Evolutionary conservation across 2,329 filamentous ascomycete species (phyloP), one percentile per base, ranked within the genome.

Genomic region (Didymella pomorum): DNA sequence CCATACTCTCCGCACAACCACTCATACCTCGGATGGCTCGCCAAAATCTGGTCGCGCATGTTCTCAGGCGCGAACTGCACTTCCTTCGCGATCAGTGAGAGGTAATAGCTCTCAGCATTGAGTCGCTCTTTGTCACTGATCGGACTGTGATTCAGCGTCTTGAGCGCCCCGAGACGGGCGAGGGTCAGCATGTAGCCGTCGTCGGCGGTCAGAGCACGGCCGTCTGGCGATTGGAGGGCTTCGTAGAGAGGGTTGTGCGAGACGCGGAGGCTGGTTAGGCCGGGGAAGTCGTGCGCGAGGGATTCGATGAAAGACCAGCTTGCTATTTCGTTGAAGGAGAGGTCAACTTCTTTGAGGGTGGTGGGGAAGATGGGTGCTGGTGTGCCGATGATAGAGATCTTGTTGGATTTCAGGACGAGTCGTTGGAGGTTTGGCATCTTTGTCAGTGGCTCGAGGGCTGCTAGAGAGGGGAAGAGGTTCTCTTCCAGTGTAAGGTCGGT

Each of bases 31-130:
- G 87, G 88, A 75, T 98, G 93, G 3, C 80, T 77, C 0, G 74
- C 77, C 3, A 90, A 73, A 0, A 96, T 83, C 1, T 79, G 78
- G 0, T 76, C 64, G 26, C 81, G 77, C 64, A 88, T 84, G 2
- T 75, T 76, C 55, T 86, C 82, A 0, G 86, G 79, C 0, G 86
- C 84, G 3, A 82, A 79, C 1, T 87, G 84, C 37, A 97, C 81
- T 72, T 95, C 91, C 62, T 87, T 88, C 11, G 86, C 90, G 57
- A 97, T 95, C 52, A 90, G 86, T 0, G 89, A 91, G 11, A 98
- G 86, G 75, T 99, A 99, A 75, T 96, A 99, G 70, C 94, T 89
- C 68, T 98, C 95, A 4, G 93, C 93, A 70, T 98, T 95, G 52
- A 87, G 83, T 18, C 94, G 87, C 74, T 98, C 93, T 41, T 89